A percentile compares a stretch with the other conserved stretches of the same genome.
Evolutionary conservation across 805 yeast species (phyloP).

Genomic region (Candida ovalis): DNA sequence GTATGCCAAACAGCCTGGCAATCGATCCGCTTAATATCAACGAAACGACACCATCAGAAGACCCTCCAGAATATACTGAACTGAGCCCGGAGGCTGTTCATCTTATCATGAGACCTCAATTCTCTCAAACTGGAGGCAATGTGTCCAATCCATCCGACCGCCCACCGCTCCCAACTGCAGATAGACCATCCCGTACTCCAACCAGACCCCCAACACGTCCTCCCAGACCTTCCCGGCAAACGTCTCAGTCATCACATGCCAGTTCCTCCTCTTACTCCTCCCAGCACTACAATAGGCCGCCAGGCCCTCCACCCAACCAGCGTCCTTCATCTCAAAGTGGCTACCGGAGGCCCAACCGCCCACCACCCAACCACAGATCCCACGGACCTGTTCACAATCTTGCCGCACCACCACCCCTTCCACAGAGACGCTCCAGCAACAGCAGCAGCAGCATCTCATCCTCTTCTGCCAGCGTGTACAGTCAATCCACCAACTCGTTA

Average conservation of each 20-base stretch:
- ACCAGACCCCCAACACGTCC: neutral
- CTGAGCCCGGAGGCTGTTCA: constrained; percentile 24
- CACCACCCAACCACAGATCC: constrained; percentile 1
- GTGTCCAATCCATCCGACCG: constrained; percentile 11
- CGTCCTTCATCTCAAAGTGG: neutral
- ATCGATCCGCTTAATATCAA: constrained; percentile 25
- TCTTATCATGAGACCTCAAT: constrained; percentile 22
- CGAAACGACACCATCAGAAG: constrained; percentile 24
- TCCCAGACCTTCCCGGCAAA: neutral
- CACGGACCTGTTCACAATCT: constrained; percentile 10
- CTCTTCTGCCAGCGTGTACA: neutral
- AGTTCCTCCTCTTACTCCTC: constrained; percentile 3
- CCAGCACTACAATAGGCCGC: neutral
- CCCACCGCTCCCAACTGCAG: constrained; percentile 10
- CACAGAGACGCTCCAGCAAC: constrained; percentile 2
- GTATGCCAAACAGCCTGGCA: constrained; percentile 24
- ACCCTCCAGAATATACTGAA: constrained; percentile 37
- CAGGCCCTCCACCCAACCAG: constrained; percentile 1
- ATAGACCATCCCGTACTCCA: constrained; percentile 11
- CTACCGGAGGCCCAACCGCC: neutral
- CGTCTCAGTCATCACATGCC: neutral
- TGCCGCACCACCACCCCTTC: constrained; percentile 15
- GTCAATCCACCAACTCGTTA: too few species aligned
- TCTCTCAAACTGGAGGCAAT: constrained; percentile 28
- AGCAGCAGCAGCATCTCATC: neutral